A percentile compares a stretch with the other conserved stretches of the same genome.
Evolutionary conservation across 2,329 filamentous ascomycete species (phyloP).

Genomic region (Paraphoma chrysanthemicola): DNA sequence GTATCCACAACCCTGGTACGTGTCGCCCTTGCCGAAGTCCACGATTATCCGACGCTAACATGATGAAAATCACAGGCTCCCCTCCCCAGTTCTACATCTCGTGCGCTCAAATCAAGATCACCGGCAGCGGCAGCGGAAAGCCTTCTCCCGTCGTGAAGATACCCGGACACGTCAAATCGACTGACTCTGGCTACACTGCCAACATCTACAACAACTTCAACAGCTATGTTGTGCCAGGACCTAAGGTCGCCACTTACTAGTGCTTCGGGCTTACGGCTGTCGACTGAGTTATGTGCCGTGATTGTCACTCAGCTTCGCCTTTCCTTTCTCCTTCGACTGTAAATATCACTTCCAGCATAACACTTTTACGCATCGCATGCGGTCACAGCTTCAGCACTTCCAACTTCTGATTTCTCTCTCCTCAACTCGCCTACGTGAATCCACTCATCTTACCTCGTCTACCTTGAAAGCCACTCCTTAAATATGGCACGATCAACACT

Average conservation of each 20-base stretch:
- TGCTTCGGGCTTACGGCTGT: background rate
- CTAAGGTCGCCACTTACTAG: conserved; percentile 47
- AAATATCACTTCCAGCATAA: conserved; percentile 4
- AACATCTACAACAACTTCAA: conserved; percentile 50
- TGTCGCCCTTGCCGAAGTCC: background rate
- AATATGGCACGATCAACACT: too few relatives aligned
- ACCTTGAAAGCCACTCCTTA: too few relatives aligned
- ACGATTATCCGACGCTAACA: background rate
- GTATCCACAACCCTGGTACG: conserved; percentile 49
- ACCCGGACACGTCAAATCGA: conserved; percentile 43
- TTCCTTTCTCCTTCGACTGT: conserved; percentile 1
- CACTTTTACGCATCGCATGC: background rate
- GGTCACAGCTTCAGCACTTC: too few relatives aligned
- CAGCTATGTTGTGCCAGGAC: conserved; percentile 44
- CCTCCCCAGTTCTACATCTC: conserved; percentile 43
- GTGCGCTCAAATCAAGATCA: conserved; percentile 57
- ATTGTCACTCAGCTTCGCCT: background rate
- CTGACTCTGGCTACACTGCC: conserved; percentile 46
- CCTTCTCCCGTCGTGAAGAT: conserved; percentile 38
- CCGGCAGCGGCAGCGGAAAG: conserved; percentile 42
- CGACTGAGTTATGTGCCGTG: background rate
- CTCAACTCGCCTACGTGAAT: too few relatives aligned
- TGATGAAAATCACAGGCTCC: conserved; percentile 21
- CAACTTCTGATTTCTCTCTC: background rate
- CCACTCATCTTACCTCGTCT: too few relatives aligned